Percentiles rank a stretch among this genome's conserved stretches.
phyloP scores from a whole-genome alignment of 805 yeast genomes.

The Ogataea degrootiae region DNA sequence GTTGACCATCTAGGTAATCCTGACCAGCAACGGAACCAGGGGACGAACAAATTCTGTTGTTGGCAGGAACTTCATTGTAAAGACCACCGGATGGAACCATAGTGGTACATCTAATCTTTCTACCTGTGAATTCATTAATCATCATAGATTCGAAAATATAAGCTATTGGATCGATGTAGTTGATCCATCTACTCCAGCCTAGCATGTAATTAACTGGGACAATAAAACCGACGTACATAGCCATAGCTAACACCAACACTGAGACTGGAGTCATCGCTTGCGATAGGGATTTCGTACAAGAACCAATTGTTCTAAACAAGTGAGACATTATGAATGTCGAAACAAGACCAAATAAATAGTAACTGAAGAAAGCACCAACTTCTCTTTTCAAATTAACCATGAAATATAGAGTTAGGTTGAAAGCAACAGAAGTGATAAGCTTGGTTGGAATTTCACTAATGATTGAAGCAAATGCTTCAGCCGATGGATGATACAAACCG shows the following conservation, averaged over 20 bases:
- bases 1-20: constrained; percentile 45
- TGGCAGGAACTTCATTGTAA: constrained; percentile 16
- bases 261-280: constrained; percentile 60
- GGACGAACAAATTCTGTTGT: constrained; percentile 23
- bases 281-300: constrained; percentile 40
- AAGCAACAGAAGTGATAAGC: constrained; percentile 36
- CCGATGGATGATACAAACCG: constrained; percentile 51
- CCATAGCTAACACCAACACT: constrained; percentile 41
- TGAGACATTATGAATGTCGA: constrained; percentile 52
- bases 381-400: constrained; percentile 48
- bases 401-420: constrained; percentile 49
- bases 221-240: constrained; percentile 53
- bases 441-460: constrained; percentile 56
- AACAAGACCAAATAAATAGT: constrained; percentile 36
- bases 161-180: constrained; percentile 54
- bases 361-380: constrained; percentile 53
- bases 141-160: constrained; percentile 53
- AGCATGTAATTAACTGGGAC: constrained; percentile 52
- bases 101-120: constrained; percentile 37
- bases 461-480: constrained; percentile 60
- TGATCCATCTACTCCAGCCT: constrained; percentile 66
- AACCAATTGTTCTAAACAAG: constrained; percentile 49
- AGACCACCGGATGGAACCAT: constrained; percentile 35
- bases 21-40: constrained; percentile 55
- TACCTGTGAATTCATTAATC: constrained; percentile 49